Conservation (phyloP, 805 yeast genomes). For the Metschnikowia baotianmanensis region DNA sequence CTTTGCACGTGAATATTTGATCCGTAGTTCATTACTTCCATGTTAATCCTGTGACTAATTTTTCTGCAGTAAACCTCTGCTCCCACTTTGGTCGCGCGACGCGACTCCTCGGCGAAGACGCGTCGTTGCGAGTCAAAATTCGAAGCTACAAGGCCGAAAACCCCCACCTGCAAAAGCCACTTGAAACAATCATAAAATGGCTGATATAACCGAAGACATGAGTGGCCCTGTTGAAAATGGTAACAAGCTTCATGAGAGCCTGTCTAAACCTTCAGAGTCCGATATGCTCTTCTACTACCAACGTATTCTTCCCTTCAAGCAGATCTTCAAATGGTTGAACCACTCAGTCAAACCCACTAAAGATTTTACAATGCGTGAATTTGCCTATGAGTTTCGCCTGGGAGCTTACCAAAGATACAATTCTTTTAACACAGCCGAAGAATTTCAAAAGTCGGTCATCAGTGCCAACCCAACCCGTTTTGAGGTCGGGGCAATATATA, state of each 20-base stretch:
- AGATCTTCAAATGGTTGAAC: constrained; percentile 83
- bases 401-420: constrained; percentile 91
- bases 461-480: constrained; percentile 82
- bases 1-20: too few relatives aligned
- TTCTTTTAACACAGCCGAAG: constrained; percentile 64
- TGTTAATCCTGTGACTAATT: too few relatives aligned
- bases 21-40: too few relatives aligned
- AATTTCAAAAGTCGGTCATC: constrained; percentile 75
- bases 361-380: constrained; percentile 86
- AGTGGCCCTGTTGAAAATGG: background rate
- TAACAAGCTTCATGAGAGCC: constrained; percentile 4
- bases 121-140: too few relatives aligned
- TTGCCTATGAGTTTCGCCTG: constrained; percentile 84
- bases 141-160: too few relatives aligned
- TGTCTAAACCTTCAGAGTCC: constrained; percentile 42
- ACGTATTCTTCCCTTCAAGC: constrained; percentile 69
- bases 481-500: constrained; percentile 91
- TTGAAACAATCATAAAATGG: background rate
- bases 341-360: constrained; percentile 74
- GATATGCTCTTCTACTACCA: constrained; percentile 75
- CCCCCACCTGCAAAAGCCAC: too few relatives aligned
- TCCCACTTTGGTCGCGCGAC: too few relatives aligned
- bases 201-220: background rate
- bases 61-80: too few relatives aligned
- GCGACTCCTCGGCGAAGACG: too few relatives aligned